Evolutionary conservation across 2,329 filamentous ascomycete genomes (phyloP).

Genomic region (Verruconis gallopava): DNA sequence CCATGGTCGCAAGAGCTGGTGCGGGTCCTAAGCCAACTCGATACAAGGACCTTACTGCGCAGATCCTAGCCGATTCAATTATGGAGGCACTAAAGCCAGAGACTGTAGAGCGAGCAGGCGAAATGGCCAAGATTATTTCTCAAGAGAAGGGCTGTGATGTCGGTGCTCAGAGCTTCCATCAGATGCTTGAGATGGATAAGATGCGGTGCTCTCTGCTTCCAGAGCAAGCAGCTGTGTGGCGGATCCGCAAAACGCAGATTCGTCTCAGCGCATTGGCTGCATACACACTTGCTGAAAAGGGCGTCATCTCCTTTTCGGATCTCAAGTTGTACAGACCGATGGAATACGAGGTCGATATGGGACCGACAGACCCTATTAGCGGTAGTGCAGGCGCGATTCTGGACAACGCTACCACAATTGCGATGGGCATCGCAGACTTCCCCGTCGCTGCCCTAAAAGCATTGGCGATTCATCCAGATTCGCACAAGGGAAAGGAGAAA

Average conservation of each 20-base stretch:
- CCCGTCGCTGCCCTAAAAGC: slow-evolving; percentile 42
- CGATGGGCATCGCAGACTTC: slow-evolving; percentile 69
- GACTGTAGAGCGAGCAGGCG: slow-evolving; percentile 23
- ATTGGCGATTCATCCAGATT: slow-evolving; percentile 31
- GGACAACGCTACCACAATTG: slow-evolving; percentile 69
- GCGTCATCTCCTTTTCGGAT: slow-evolving; percentile 9
- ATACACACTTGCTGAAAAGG: slow-evolving; percentile 8
- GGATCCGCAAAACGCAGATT: slow-evolving; percentile 10
- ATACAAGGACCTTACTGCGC: slow-evolving; percentile 30
- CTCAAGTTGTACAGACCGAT: slow-evolving; percentile 19
- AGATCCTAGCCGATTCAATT: slow-evolving; percentile 35
- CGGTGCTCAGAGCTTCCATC: slow-evolving; percentile 35
- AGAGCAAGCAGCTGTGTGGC: slow-evolving; percentile 58
- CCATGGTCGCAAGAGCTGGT: slow-evolving; percentile 36
- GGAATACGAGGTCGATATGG: slow-evolving; percentile 27
- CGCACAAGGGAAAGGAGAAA: slow-evolving; percentile 14
- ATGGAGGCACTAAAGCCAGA: slow-evolving; percentile 28
- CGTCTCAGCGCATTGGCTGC: slow-evolving; percentile 11
- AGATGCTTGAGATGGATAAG: slow-evolving; percentile 45
- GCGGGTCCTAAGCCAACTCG: slow-evolving; percentile 38
- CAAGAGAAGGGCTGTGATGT: slow-evolving; percentile 28
- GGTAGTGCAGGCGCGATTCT: slow-evolving; percentile 59
- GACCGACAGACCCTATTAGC: slow-evolving; percentile 27
- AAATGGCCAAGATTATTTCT: slow-evolving; percentile 29
- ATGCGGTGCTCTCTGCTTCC: slow-evolving; percentile 59